These are phyloP conservation scores for Diplosphaera chodatii DNA, from an alignment of 139 green algal genomes.

Conservation along the genomic window DNA sequence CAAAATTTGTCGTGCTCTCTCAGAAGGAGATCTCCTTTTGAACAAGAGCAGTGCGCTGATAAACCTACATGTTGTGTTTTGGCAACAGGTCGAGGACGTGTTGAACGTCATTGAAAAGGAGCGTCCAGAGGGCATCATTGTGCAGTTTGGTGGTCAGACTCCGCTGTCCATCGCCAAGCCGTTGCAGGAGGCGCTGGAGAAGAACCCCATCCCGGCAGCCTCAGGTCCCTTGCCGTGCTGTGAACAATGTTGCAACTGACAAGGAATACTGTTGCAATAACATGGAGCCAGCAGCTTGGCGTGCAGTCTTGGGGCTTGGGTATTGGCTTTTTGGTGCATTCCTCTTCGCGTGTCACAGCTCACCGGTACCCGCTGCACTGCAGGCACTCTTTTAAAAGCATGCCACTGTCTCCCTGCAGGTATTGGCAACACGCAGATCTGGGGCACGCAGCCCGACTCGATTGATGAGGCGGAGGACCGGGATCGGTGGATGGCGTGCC, in stretches of 20 bases:
- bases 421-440: constrained; percentile 84
- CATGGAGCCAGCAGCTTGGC: too few relatives aligned
- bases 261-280: too few relatives aligned
- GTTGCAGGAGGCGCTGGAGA: constrained; percentile 70
- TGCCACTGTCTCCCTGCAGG: constrained; percentile 33
- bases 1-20: too few relatives aligned
- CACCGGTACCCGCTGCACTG: too few relatives aligned
- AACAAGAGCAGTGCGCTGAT: too few relatives aligned
- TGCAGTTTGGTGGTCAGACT: constrained; percentile 99
- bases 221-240: constrained; percentile 21
- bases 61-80: constrained; percentile 15
- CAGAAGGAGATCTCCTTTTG: too few relatives aligned
- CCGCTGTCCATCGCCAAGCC: constrained; percentile 86
- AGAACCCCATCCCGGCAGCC: constrained; percentile 67
- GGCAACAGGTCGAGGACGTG: constrained; percentile 73
- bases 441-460: constrained; percentile 89
- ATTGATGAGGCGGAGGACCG: constrained; percentile 98
- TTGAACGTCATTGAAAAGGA: constrained; percentile 96
- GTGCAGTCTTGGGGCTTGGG: too few relatives aligned
- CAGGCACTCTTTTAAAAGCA: too few relatives aligned
- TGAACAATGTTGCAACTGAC: too few relatives aligned
- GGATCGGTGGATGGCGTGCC: constrained; percentile 67
- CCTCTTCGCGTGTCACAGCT: too few relatives aligned
- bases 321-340: too few relatives aligned
- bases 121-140: constrained; percentile 96